Conservation (phyloP, 805 yeast genomes). For the Myxozyma melibiosi region DNA sequence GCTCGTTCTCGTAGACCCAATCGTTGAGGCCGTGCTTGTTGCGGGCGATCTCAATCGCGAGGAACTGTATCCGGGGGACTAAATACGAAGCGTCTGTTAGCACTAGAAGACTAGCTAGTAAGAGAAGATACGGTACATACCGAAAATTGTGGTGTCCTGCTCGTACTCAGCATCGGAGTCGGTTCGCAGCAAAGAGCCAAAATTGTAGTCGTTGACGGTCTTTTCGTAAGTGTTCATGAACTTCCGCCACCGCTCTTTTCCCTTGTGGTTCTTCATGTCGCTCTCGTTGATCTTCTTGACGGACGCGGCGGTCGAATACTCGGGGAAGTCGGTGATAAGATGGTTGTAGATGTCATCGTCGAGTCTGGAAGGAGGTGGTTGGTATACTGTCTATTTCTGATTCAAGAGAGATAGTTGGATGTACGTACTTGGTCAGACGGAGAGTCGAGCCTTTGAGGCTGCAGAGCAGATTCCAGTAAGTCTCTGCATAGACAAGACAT, state of each 20-base stretch:
- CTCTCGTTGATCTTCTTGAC: conserved; percentile 68
- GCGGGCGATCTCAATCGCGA: conserved; percentile 92
- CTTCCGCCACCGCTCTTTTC: conserved; percentile 89
- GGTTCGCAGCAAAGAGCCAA: conserved; percentile 90
- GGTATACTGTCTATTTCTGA: neutral
- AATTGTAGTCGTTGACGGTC: conserved; percentile 82
- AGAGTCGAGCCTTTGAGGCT: conserved; percentile 78
- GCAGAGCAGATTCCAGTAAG: conserved; percentile 82
- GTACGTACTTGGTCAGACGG: conserved; percentile 47
- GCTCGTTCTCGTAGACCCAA: conserved; percentile 60
- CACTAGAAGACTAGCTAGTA: neutral
- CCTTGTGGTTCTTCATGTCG: conserved; percentile 74
- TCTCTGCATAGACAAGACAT: conserved; percentile 43
- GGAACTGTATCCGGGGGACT: conserved; percentile 85
- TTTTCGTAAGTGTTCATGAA: conserved; percentile 82
- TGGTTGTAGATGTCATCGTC: conserved; percentile 48
- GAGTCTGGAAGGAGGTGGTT: conserved; percentile 18
- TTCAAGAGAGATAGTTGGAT: too few relatives aligned
- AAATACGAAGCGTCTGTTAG: neutral
- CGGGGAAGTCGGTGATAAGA: conserved; percentile 77
- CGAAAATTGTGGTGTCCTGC: conserved; percentile 83
- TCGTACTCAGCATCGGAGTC: conserved; percentile 72
- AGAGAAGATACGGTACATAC: conserved; percentile 14
- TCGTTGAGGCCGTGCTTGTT: conserved; percentile 88
- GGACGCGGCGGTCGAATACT: conserved; percentile 61